Base-by-base conservation (phyloP, 2,329 filamentous ascomycete species). In the Apiospora marii region DNA sequence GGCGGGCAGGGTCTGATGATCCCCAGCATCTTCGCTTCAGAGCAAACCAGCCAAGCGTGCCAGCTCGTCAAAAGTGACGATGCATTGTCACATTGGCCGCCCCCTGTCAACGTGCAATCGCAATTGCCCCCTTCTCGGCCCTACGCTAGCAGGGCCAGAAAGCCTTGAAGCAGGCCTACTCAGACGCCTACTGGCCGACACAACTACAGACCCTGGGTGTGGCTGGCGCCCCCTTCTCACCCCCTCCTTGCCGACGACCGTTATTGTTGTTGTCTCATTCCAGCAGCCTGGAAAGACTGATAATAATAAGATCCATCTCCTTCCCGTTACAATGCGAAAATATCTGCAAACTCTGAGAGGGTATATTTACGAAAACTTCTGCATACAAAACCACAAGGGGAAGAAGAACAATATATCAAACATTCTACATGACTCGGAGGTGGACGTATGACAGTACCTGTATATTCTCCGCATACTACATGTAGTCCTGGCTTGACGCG, bases 191-290 rank as follows among this genome's bases (percentile, higher is more conserved):
- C 37, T 41, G 37, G 37, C 37, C 37, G 5, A 8, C 27, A 30
- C 27, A 30, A 30, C 37, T 41, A 41, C 24, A 58, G 51, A 16
- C 30, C 53, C 14, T 34, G 10, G 14, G 53, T 61, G 53, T 61
- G 53, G 53, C 53, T 30, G 53, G 30, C 58, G 58, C 58, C 58
- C 34, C 34, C 12, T 64, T 64, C 58, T 37, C 30, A n/a, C 7
- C 53, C 53, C 53, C 30, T 37, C 30, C 34, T 22, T 37, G 6
- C 58, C 58, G 58, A 41, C n/a, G 34, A 64, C 58, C 58, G 58
- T 64, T 64, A 37, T 64, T 64, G 58, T 64, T 64, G 41, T 64
- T 64, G 58, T 64, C 58, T 64, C 34, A 41, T 64, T 64, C 58
- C 58, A 37, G 58, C 19, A 37, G 30, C 5, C 30, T 34, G 53